Evolutionary conservation across 2,329 filamentous ascomycete genomes (phyloP).

Genomic region (Cordyceps tenuipes): DNA sequence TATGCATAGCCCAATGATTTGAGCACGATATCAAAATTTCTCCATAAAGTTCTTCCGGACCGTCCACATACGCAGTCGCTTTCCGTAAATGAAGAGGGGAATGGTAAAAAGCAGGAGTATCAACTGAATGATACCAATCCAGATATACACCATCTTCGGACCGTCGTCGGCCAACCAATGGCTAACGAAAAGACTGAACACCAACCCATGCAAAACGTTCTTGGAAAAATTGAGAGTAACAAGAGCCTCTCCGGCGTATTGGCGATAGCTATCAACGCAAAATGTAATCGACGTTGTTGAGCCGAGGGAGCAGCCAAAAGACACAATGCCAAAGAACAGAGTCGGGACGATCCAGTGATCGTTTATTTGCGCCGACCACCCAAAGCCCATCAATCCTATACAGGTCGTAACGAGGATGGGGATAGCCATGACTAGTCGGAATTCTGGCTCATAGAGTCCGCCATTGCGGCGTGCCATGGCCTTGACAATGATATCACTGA

Average conservation of each 20-base stretch:
- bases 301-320: conserved; percentile 84
- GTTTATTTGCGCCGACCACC: conserved; percentile 73
- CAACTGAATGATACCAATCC: conserved; percentile 79
- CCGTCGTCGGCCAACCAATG: conserved; percentile 72
- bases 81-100: conserved; percentile 92
- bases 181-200: conserved; percentile 84
- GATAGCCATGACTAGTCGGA: conserved; percentile 77
- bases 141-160: conserved; percentile 69
- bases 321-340: conserved; percentile 83
- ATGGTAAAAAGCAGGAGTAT: conserved; percentile 65
- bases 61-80: conserved; percentile 90
- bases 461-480: conserved; percentile 77
- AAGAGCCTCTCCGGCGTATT: conserved; percentile 88
- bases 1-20: background rate
- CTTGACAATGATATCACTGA: conserved; percentile 78
- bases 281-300: conserved; percentile 91
- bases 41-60: conserved; percentile 81
- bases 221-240: conserved; percentile 94
- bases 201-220: conserved; percentile 83
- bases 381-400: conserved; percentile 87
- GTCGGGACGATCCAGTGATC: conserved; percentile 89
- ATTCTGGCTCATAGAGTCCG: conserved; percentile 94
- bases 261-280: conserved; percentile 83
- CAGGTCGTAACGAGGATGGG: conserved; percentile 72
- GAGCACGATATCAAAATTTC: conserved; percentile 39